These are phyloP conservation scores for Prunus campanulata DNA, from an alignment of 306 rosid species.

Conservation along the genomic window DNA sequence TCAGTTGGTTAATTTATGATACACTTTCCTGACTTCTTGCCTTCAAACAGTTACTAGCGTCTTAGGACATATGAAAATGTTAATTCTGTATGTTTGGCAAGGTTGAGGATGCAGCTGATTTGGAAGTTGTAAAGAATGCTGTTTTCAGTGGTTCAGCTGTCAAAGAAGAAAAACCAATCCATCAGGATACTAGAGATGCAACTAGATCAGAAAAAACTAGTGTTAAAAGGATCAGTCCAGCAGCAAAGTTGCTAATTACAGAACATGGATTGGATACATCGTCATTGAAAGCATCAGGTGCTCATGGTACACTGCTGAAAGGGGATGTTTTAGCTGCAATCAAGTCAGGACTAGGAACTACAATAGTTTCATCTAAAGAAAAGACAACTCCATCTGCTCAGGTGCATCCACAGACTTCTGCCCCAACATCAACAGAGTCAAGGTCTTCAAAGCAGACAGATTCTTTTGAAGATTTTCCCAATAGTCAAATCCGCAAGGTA, in stretches of 20 bases:
- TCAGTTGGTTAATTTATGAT: neutral
- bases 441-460: conserved; percentile 53
- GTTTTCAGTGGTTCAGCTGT: conserved; percentile 42
- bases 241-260: conserved; percentile 76
- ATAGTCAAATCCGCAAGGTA: conserved; percentile 95
- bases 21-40: neutral
- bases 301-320: conserved; percentile 76
- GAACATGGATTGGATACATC: conserved; percentile 84
- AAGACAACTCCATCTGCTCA: conserved; percentile 48
- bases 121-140: conserved; percentile 67
- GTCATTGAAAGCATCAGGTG: conserved; percentile 75
- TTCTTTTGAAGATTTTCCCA: conserved; percentile 81
- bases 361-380: conserved; percentile 55
- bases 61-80: conserved; percentile 31
- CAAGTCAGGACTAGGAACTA: conserved; percentile 64
- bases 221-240: conserved; percentile 74
- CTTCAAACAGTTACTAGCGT: conserved; percentile 11
- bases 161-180: conserved; percentile 55
- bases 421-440: conserved; percentile 36
- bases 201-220: conserved; percentile 37
- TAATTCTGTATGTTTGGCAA: conserved; percentile 31
- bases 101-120: conserved; percentile 85
- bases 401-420: conserved; percentile 37
- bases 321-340: conserved; percentile 90
- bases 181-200: conserved; percentile 37